Evolutionary conservation across 108 stramenopile species (phyloP).

Genomic region (Cyclotella distinguenda): DNA sequence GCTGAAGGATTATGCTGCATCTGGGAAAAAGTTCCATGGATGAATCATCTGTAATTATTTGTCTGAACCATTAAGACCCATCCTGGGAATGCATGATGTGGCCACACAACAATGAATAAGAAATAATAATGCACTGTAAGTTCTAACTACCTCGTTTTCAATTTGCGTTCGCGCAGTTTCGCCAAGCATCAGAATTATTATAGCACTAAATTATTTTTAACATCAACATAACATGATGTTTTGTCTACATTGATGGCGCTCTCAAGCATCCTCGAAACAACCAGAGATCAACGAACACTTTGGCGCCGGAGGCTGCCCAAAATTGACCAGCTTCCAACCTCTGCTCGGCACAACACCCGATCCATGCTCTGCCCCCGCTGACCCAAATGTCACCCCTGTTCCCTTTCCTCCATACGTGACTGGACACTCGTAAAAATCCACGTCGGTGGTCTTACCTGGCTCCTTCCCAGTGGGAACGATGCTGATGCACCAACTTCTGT

Average conservation of each 20-base stretch:
- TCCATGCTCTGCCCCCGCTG: constrained; percentile 24
- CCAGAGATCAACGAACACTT: constrained; percentile 42
- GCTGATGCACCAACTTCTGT: constrained; percentile 87
- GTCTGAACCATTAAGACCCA: no score
- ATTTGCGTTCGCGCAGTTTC: no score
- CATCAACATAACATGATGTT: no score
- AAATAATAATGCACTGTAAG: no score
- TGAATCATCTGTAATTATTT: no score
- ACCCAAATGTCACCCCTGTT: constrained; percentile 9
- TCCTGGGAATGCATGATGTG: no score
- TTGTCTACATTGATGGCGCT: neutral
- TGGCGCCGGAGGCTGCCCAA: constrained; percentile 42
- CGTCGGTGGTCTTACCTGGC: constrained; percentile 82
- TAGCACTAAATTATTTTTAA: no score
- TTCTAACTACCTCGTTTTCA: no score
- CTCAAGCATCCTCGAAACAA: constrained; percentile 32
- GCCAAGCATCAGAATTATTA: no score
- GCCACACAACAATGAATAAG: no score
- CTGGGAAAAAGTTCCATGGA: constrained; percentile 93
- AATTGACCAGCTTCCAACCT: constrained; percentile 46
- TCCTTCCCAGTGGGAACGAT: constrained; percentile 68
- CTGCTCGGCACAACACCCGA: constrained; percentile 30
- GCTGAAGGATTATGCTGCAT: constrained; percentile 92
- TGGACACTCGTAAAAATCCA: constrained; percentile 80
- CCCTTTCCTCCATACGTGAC: constrained; percentile 36